Evolutionary conservation across 169 alveolate species (phyloP).

Genomic region (Babesia divergens): DNA sequence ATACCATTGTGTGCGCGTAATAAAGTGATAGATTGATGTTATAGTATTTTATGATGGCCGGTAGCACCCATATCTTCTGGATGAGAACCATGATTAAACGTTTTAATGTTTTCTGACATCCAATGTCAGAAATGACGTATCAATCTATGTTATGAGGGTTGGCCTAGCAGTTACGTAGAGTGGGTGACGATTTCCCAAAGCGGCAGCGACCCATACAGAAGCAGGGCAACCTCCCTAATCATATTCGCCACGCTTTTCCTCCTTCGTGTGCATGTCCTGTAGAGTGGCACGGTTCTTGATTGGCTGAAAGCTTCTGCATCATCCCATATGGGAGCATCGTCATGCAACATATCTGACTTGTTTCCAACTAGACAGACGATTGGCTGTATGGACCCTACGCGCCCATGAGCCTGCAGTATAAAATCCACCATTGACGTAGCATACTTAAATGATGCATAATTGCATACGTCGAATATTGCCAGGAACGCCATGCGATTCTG

Average conservation of each 20-base stretch:
- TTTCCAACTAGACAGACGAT: slow-evolving; percentile 59
- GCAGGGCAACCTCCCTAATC: slow-evolving; percentile 55
- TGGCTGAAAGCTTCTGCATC: slow-evolving; percentile 60
- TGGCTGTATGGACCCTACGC: slow-evolving; percentile 37
- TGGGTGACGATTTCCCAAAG: slow-evolving; percentile 64
- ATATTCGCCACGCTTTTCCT: slow-evolving; percentile 22
- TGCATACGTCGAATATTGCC: slow-evolving; percentile 50
- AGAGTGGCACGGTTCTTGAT: slow-evolving; percentile 35
- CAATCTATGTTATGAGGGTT: too few relatives aligned
- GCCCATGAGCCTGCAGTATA: slow-evolving; percentile 4
- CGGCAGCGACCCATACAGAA: slow-evolving; percentile 48
- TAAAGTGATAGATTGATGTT: too few relatives aligned
- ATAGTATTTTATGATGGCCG: too few relatives aligned
- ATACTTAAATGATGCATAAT: slow-evolving; percentile 32
- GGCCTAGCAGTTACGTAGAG: neutral
- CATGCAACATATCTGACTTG: slow-evolving; percentile 46
- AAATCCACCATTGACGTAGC: slow-evolving; percentile 35
- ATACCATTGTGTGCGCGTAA: too few relatives aligned
- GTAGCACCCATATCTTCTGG: too few relatives aligned
- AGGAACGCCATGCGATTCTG: slow-evolving; percentile 65
- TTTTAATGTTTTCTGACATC: too few relatives aligned
- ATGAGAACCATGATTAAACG: too few relatives aligned
- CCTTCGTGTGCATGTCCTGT: slow-evolving; percentile 33
- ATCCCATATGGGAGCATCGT: slow-evolving; percentile 27
- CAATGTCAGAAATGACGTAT: too few relatives aligned